Evolutionary conservation across 495 filamentous ascomycete species (phyloP), one percentile per base, ranked within the genome.

Genomic region (Aspergillus haitiensis): DNA sequence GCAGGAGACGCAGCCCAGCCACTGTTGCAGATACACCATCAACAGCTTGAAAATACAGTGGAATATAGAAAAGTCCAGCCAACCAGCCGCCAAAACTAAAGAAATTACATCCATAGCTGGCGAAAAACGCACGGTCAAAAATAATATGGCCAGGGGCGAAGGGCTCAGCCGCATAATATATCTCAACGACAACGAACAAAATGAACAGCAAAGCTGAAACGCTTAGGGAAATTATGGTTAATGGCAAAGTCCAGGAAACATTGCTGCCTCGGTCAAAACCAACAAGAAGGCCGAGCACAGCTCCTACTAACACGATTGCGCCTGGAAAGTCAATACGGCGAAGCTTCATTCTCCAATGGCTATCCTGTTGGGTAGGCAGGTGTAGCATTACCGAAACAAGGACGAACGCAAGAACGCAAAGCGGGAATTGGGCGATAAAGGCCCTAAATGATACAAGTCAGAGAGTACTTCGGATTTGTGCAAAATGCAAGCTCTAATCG

Each of bases 91-190:
- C 85, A 55, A 92, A 84, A 45, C 82, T 82, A 72, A 92, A 92
- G 75, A 93, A 91, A 66, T 93, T 91, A 67, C 86, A 84, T 21
- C 86, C 67, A 61, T 88, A 93, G 60, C 81, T 81, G 2, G 90
- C 82, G 52, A 92, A 73, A 35, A 93, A 80, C 2, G 81, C 81
- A 13, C 83, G 75, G 67, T 88, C 80, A 65, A 93, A 88, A 58
- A 96, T 89, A 59, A 96, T 86, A 54, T 86, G 89, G 7, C 85
- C 82, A 0, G 91, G 91, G 3, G 90, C 91, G 59, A 94, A 93
- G 6, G 91, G 91, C 39, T 91, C 85, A 0, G 82, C 65, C 1
- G 90, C 90, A n/a, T 90, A 72, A 55, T 83, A 82, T 54, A 81
- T 77, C 72, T 96, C 91, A 21, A 94, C 82, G 32, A 88, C 70